Evolutionary conservation across 225 moss, liverwort and hornwort genomes (phyloP).

Genomic region (Physcomitrellopsis africana): DNA sequence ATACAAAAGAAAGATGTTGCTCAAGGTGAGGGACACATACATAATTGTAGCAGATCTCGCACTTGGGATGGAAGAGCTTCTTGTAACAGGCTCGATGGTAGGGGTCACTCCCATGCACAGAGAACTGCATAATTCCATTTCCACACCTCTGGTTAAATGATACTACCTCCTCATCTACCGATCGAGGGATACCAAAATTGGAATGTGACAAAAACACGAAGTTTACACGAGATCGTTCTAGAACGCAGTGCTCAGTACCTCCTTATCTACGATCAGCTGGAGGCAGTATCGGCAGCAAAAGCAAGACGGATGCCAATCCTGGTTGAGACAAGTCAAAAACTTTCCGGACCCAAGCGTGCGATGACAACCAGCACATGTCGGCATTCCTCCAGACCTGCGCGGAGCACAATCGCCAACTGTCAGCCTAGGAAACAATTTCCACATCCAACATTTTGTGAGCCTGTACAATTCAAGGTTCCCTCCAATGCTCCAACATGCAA

Average conservation of each 20-base stretch:
- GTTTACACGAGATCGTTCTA: background rate
- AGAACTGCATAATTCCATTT: conserved; percentile 59
- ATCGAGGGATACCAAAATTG: background rate
- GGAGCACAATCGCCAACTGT: conserved; percentile 8
- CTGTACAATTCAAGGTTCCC: background rate
- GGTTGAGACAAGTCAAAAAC: conserved; percentile 80
- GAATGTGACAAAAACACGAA: background rate
- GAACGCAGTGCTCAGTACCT: conserved; percentile 48
- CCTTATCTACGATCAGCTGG: conserved; percentile 75
- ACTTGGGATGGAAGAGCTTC: conserved; percentile 95
- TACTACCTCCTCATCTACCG: no score
- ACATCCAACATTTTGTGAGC: no score
- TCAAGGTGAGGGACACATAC: conserved; percentile 40
- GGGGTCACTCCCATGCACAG: conserved; percentile 81
- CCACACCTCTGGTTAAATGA: background rate
- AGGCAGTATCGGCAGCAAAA: conserved; percentile 78
- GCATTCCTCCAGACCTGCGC: conserved; percentile 53
- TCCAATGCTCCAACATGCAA: conserved; percentile 1
- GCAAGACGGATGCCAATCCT: conserved; percentile 92
- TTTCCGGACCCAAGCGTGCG: conserved; percentile 71
- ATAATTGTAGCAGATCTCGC: conserved; percentile 80
- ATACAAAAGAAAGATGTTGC: background rate
- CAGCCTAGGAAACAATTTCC: background rate
- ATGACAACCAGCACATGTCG: conserved; percentile 85
- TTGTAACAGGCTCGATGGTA: conserved; percentile 91